These are phyloP conservation scores for Pythium phragmitis DNA, from an alignment of 352 stramenopile genomes.

Conservation along the genomic window DNA sequence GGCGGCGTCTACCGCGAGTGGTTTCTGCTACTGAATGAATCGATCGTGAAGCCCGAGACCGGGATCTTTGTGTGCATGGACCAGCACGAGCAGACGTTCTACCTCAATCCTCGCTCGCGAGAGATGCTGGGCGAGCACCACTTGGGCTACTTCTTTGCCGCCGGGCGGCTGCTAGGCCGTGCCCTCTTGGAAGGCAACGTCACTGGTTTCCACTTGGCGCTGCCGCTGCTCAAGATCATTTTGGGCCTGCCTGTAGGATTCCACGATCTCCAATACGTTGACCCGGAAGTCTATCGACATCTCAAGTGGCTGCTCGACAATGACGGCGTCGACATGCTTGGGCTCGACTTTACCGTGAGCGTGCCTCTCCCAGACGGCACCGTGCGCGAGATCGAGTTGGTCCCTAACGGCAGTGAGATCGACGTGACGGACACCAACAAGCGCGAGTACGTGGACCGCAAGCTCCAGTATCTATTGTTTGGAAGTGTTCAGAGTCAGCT, in stretches of 20 bases:
- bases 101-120: slow-evolving; percentile 36
- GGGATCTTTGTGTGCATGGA: slow-evolving; percentile 49
- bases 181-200: slow-evolving; percentile 90
- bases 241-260: slow-evolving; percentile 93
- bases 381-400: slow-evolving; percentile 42
- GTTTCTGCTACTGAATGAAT: slow-evolving; percentile 62
- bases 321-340: slow-evolving; percentile 48
- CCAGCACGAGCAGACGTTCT: slow-evolving; percentile 48
- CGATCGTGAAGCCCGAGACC: slow-evolving; percentile 33
- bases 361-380: slow-evolving; percentile 28
- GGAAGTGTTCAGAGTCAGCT: slow-evolving; percentile 90
- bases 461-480: slow-evolving; percentile 93
- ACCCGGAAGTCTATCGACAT: slow-evolving; percentile 56
- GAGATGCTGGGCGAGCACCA: slow-evolving; percentile 64
- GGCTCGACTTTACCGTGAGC: slow-evolving; percentile 65
- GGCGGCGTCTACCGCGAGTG: slow-evolving; percentile 78
- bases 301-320: slow-evolving; percentile 68
- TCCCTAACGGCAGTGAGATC: slow-evolving; percentile 56
- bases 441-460: slow-evolving; percentile 90
- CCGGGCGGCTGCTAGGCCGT: slow-evolving; percentile 54
- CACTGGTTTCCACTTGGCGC: slow-evolving; percentile 92
- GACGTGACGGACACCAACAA: slow-evolving; percentile 95
- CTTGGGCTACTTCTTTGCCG: slow-evolving; percentile 63
- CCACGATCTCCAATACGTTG: slow-evolving; percentile 89
- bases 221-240: slow-evolving; percentile 97